phyloP scores from a whole-genome alignment of 2,329 filamentous ascomycete genomes.

The Aspergillus eucalypticola region DNA sequence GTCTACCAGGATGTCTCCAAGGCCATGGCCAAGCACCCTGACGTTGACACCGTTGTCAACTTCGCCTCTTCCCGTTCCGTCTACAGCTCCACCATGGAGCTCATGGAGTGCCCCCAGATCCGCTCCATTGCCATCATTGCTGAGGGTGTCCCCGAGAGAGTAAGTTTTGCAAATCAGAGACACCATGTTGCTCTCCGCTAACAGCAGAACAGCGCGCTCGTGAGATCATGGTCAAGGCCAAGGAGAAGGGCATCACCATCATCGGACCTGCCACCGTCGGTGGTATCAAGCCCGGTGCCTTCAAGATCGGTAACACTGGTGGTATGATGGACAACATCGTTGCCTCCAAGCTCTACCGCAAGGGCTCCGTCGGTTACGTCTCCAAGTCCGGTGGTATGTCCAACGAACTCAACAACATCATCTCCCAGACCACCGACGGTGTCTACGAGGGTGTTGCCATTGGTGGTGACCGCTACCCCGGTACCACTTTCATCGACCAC shows the following conservation, averaged over 20 bases:
- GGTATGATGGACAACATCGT: slow-evolving; percentile 99
- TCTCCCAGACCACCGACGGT: slow-evolving; percentile 93
- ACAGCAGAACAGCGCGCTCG: slow-evolving; percentile 70
- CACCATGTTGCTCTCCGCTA: slow-evolving; percentile 4
- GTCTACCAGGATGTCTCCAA: slow-evolving; percentile 95
- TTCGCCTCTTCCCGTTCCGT: slow-evolving; percentile 98
- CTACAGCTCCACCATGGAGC: slow-evolving; percentile 97
- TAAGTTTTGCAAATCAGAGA: slow-evolving; percentile 47
- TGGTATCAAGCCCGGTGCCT: slow-evolving; percentile 98
- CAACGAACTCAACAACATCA: slow-evolving; percentile 99
- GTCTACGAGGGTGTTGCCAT: slow-evolving; percentile 99
- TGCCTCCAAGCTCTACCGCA: slow-evolving; percentile 98
- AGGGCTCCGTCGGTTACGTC: slow-evolving; percentile 97
- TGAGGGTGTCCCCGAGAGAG: slow-evolving; percentile 96
- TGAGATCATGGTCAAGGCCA: slow-evolving; percentile 93
- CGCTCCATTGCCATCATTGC: slow-evolving; percentile 99
- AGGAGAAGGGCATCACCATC: slow-evolving; percentile 99
- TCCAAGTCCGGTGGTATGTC: slow-evolving; percentile 99
- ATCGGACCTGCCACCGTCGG: slow-evolving; percentile 97
- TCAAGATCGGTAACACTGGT: slow-evolving; percentile 99
- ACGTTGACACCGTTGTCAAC: slow-evolving; percentile 98
- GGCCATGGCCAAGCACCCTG: slow-evolving; percentile 92
- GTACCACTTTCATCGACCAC: slow-evolving; percentile 99
- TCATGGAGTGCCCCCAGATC: slow-evolving; percentile 96
- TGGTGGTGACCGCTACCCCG: slow-evolving; percentile 97